These are phyloP conservation scores for Mucuna pruriens DNA, from an alignment of 306 rosid species.

Conservation along the genomic window DNA sequence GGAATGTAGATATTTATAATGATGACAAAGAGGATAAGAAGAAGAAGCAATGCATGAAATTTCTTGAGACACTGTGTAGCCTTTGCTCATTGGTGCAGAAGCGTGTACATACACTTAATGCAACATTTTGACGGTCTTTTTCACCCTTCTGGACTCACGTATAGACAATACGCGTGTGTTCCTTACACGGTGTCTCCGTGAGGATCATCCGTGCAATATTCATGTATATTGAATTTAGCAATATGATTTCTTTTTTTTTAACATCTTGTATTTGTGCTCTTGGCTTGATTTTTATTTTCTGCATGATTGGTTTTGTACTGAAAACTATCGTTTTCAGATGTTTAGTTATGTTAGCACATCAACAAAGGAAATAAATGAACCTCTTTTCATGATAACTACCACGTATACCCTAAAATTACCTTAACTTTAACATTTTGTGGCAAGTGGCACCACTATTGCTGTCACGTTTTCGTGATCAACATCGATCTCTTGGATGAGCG, in stretches of 20 bases:
- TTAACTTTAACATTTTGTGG: not conserved
- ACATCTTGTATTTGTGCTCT: not conserved
- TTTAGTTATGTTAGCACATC: not conserved
- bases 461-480: not conserved
- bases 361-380: not conserved
- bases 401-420: not conserved
- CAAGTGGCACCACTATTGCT: not conserved
- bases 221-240: not conserved
- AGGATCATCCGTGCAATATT: not conserved
- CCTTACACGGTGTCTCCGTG: constrained; percentile 14
- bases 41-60: constrained; percentile 18
- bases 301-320: not conserved
- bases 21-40: not conserved
- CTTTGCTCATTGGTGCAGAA: not conserved
- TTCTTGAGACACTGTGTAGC: constrained; percentile 3
- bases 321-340: constrained; percentile 25
- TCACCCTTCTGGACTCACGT: not conserved
- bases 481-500: not conserved
- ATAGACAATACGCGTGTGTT: not conserved
- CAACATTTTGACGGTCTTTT: not conserved
- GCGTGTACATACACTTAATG: constrained; percentile 30
- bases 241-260: not conserved
- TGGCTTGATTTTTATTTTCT: not conserved
- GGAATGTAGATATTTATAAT: constrained; percentile 17
- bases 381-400: constrained; percentile 4